A percentile compares a stretch with the other conserved stretches of the same genome.
Conservation (phyloP, 805 yeast species). For the Candida maesae region DNA sequence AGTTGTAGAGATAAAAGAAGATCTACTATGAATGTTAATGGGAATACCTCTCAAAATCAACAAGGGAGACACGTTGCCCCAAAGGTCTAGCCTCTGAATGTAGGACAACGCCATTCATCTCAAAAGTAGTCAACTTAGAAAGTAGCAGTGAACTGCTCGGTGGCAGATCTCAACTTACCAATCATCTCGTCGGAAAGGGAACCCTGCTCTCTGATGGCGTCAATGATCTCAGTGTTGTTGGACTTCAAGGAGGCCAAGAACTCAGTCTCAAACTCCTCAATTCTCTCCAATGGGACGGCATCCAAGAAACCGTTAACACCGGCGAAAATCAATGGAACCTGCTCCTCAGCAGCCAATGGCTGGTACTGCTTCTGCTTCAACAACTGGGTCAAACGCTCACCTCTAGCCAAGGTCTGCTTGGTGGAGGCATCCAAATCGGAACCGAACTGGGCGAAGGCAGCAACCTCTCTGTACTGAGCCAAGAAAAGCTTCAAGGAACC, state of each 20-base stretch:
- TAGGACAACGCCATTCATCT: constrained; percentile 1
- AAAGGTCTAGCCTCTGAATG: constrained; percentile 9
- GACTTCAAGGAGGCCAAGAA: constrained; percentile 91
- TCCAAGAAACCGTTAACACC: constrained; percentile 99
- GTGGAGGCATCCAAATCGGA: constrained; percentile 99
- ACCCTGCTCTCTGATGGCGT: constrained; percentile 85
- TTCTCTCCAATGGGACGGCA: constrained; percentile 74
- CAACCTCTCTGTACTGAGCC: constrained; percentile 99
- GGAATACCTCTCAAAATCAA: constrained; percentile 14
- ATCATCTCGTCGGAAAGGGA: constrained; percentile 84
- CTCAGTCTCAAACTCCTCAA: constrained; percentile 87
- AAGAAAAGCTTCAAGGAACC: constrained; percentile 99
- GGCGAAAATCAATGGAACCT: constrained; percentile 97
- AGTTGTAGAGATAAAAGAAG: constrained; percentile 15
- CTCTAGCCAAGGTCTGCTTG: constrained; percentile 97
- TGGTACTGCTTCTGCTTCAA: constrained; percentile 96
- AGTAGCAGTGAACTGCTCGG: constrained; percentile 90
- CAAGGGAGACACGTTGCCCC: constrained; percentile 4
- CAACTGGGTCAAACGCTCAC: constrained; percentile 99
- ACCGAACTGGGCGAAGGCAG: constrained; percentile 99
- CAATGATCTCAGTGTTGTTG: constrained; percentile 79
- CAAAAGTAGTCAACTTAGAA: constrained; percentile 43
- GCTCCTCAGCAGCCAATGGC: constrained; percentile 98
- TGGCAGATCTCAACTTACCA: constrained; percentile 83
- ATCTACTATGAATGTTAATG: constrained; percentile 23